phyloP scores from a whole-genome alignment of 768 basidiomycete species.

The Amanita pseudoporphyria region DNA sequence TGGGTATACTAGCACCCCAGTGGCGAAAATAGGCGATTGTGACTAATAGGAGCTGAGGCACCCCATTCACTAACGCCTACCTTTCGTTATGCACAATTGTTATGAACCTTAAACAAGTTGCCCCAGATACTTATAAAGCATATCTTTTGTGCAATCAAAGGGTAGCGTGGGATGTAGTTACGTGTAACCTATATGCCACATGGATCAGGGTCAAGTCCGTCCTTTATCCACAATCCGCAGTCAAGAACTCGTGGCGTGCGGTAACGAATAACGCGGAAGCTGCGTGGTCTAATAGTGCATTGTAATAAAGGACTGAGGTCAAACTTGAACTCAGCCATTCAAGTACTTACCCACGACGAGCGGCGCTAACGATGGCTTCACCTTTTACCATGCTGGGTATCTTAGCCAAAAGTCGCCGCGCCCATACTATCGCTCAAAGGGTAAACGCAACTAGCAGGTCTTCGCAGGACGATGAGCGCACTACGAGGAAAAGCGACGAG shows the following conservation, averaged over 20 bases:
- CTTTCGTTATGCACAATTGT: no score
- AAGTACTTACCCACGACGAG: background rate
- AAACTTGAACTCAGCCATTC: background rate
- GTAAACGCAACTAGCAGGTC: background rate
- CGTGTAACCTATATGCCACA: background rate
- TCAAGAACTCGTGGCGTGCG: background rate
- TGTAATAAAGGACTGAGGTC: background rate
- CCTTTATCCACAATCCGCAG: background rate
- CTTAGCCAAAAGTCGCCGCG: slow-evolving; percentile 2
- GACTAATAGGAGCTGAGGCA: no score
- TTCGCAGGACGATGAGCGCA: background rate
- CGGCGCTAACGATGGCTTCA: background rate
- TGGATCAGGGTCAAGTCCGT: background rate
- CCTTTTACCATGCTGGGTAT: slow-evolving; percentile 5
- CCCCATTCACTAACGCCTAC: no score
- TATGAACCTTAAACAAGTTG: no score
- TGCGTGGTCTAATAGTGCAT: background rate
- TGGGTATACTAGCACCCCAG: no score
- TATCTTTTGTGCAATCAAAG: no score
- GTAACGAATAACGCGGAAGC: background rate
- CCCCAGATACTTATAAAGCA: no score
- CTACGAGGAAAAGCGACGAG: background rate
- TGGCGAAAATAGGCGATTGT: no score
- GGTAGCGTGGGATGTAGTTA: background rate
- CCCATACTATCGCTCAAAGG: background rate